Evolutionary conservation across 2,329 filamentous ascomycete species (phyloP).

Genomic region (Chaetomiaceae sp.): DNA sequence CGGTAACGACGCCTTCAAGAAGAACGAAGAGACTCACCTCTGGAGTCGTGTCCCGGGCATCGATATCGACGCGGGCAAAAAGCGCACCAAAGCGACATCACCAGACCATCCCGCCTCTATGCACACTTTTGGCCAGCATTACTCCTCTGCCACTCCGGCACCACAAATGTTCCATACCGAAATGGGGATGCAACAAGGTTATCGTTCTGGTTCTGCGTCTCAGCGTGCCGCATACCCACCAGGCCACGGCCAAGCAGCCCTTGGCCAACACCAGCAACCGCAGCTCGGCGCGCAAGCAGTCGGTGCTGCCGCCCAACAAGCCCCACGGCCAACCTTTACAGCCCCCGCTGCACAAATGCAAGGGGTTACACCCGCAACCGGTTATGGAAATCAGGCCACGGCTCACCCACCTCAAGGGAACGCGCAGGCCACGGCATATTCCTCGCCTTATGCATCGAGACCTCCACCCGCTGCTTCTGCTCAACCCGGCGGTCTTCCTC

Average conservation of each 20-base stretch:
- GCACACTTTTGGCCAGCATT: conserved; percentile 32
- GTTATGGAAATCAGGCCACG: conserved; percentile 24
- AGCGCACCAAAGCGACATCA: conserved; percentile 49
- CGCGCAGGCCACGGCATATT: conserved; percentile 29
- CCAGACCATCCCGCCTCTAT: conserved; percentile 45
- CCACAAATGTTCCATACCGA: conserved; percentile 28
- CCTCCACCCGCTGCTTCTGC: conserved; percentile 24
- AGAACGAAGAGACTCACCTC: conserved; percentile 52
- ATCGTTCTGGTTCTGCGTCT: conserved; percentile 18
- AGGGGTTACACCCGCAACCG: conserved; percentile 26
- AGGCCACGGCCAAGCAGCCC: conserved; percentile 14
- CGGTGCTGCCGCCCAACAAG: conserved; percentile 20
- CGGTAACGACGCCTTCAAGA: conserved; percentile 57
- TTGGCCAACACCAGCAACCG: conserved; percentile 24
- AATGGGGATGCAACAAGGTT: conserved; percentile 18
- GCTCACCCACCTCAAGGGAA: conserved; percentile 24
- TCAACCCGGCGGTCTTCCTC: conserved; percentile 16
- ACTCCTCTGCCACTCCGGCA: conserved; percentile 21
- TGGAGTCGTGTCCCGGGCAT: conserved; percentile 57
- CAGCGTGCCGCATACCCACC: conserved; percentile 20
- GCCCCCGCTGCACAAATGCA: conserved; percentile 17
- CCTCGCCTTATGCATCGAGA: conserved; percentile 31
- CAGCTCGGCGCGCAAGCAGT: conserved; percentile 19
- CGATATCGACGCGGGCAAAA: conserved; percentile 57
- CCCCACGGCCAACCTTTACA: conserved; percentile 21